Conservation (phyloP, 2,329 filamentous ascomycete genomes). For the Cadophora luteo-olivacea region DNA sequence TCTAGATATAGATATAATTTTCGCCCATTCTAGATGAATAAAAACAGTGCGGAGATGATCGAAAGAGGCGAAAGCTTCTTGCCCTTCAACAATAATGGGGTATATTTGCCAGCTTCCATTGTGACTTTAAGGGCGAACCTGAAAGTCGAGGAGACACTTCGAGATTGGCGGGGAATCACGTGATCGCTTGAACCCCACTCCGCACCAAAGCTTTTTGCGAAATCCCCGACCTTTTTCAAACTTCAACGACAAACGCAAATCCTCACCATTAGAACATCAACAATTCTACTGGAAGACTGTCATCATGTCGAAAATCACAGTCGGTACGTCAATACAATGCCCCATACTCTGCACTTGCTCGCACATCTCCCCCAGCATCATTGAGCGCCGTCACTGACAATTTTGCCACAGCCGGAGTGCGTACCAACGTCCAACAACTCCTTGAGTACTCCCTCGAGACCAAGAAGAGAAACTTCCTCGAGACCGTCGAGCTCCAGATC, state of each 20-base stretch:
- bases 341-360: conserved; percentile 16
- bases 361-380: neutral
- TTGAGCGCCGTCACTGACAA: conserved; percentile 31
- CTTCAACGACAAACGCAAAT: conserved; percentile 46
- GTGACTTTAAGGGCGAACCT: neutral
- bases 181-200: conserved; percentile 18
- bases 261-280: conserved; percentile 75
- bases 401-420: conserved; percentile 80
- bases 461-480: conserved; percentile 98
- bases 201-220: conserved; percentile 25
- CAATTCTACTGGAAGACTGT: conserved; percentile 86
- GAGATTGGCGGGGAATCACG: neutral
- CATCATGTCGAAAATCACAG: conserved; percentile 88
- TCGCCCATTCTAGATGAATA: too few relatives aligned
- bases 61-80: neutral
- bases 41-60: neutral
- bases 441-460: conserved; percentile 94
- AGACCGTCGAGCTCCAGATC: conserved; percentile 91
- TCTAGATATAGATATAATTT: neutral
- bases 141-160: neutral
- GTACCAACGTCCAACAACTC: conserved; percentile 90
- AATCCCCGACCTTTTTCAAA: conserved; percentile 21
- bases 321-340: conserved; percentile 55
- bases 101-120: too few relatives aligned
- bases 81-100: neutral